Evolutionary conservation across 1,284 basidiomycete genomes (phyloP), one percentile per base, ranked within the genome.

Genomic region (Rhodotorula sp.): DNA sequence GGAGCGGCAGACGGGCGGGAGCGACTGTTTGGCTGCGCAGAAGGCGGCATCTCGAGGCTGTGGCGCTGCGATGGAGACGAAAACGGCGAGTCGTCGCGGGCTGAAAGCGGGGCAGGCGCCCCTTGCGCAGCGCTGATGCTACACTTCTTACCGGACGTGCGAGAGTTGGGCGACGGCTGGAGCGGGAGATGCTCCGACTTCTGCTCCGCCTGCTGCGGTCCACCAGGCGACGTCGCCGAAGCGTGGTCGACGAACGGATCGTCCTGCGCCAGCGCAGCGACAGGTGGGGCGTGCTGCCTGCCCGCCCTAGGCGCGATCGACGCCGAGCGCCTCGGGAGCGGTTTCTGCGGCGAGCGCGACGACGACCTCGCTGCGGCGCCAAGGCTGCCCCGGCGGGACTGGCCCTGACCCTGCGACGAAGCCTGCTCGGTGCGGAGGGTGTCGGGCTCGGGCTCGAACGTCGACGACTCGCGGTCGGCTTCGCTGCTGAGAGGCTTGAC

Each of bases 391-490:
- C 53, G 53, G 8, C n/a, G n/a, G 25, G 12, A 27, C 25, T 25
- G 53, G 9, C 3, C 34, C 34, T 3, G 34, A 34, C 34, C 34
- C 34, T 34, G 34, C 34, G 55, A 57, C 41, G 59, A 49, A 10
- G 59, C 46, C 17, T 13, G 4, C 3, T 58, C 64, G 56, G 64
- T 65, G 49, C 49, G 48, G 41, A 58, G 55, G 49, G 64, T 65
- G 56, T 65, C 64, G 3, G 64, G 64, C 48, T 65, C 64, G 48
- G 64, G 54, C 41, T 59, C 64, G 48, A 23, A 58, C 48, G 64
- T 58, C 56, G 64, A 58, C 4, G 54, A 23, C 7, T 58, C 27
- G 63, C 12, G 16, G 16, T 55, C 17, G 16, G 45, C n/a, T 14
- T 48, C 42, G 44, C 53, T 48, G 45, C 4, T 48, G 4, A 23